Percentiles rank a stretch among this genome's conserved stretches.
phyloP scores from a whole-genome alignment of 2,329 filamentous ascomycete species.

The Microdochium nivale region DNA sequence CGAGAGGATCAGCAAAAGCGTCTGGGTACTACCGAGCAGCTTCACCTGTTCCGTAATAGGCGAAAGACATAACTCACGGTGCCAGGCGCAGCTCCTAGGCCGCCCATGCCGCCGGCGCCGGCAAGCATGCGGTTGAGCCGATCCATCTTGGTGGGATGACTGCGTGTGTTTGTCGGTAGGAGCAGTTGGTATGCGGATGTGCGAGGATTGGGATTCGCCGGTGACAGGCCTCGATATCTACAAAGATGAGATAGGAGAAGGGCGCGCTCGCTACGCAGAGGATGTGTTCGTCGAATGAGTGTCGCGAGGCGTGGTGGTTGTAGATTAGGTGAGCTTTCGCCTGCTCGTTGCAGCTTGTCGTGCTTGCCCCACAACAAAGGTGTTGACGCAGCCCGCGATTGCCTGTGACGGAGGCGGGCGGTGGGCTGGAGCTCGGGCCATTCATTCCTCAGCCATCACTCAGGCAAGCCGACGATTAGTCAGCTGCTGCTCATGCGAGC shows the following conservation, averaged over 20 bases:
- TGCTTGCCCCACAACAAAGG: neutral
- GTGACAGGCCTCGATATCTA: neutral
- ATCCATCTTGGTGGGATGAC: conserved; percentile 56
- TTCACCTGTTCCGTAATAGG: too few relatives aligned
- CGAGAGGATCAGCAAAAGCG: neutral
- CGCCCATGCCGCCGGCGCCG: conserved; percentile 58
- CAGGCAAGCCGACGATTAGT: neutral
- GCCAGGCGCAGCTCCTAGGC: conserved; percentile 50
- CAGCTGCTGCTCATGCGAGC: neutral
- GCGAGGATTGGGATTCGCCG: neutral
- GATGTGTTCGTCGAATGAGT: too few relatives aligned
- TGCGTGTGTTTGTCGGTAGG: neutral
- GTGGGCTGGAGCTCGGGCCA: conserved; percentile 1
- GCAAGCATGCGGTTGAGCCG: conserved; percentile 84
- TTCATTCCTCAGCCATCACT: too few relatives aligned
- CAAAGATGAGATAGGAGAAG: too few relatives aligned
- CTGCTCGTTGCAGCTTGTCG: neutral
- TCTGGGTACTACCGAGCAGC: too few relatives aligned
- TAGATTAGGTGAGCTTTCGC: neutral
- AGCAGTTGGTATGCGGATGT: neutral
- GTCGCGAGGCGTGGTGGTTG: neutral
- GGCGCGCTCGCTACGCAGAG: too few relatives aligned
- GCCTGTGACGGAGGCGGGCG: neutral
- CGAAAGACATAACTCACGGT: conserved; percentile 38
- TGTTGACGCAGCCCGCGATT: conserved; percentile 1